Evolutionary conservation across 768 basidiomycete species (phyloP), one percentile per base, ranked within the genome.

Genomic region (Naematelia encephala): DNA sequence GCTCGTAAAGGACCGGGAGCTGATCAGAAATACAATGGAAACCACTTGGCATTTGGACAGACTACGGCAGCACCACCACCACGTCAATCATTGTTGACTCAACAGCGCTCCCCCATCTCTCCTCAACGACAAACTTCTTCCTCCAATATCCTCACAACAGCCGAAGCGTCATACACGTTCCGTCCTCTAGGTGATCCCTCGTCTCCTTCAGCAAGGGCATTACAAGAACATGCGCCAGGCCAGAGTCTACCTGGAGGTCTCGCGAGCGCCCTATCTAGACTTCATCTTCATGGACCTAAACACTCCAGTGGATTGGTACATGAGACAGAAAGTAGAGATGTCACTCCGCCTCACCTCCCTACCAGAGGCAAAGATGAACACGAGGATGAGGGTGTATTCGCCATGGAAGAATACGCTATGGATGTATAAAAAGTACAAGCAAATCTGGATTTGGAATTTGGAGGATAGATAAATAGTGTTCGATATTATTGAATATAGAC

Each of bases 181-280:
- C 46, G 64, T 27, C 60, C 52, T 19, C 47, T 54, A 12, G 56
- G 43, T 3, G 53, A 65, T n/a, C 67, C 68, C n/a, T 67, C 68
- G 16, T 65, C 63, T 13, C 88, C 91, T 0, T 83, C 85, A 25
- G 80, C 87, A 25, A 82, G 86, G n/a, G 91, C 90, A 0, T 80
- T 93, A 43, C 88, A 90, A 69, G 81, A 86, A 16, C 91, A 93
- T 65, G 90, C 90, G 0, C 91, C 92, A 0, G 91, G 91, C 1
- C 90, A 92, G 78, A 87, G 86, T 77, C 81, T 94, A 12, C 91
- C 93, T 0, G 91, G 93, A 56, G 92, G 92, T 29, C 83, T 97
- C 26, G 92, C 91, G 0, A 90, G 90, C 0, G 92, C 91, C 0
- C 86, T 91, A 72, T 91, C 89, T 26, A 82, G 91, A 58, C 87